Percentiles rank a stretch among this genome's conserved stretches.
phyloP scores from a whole-genome alignment of 2,329 filamentous ascomycete species.

The Alternaria consortialis region DNA sequence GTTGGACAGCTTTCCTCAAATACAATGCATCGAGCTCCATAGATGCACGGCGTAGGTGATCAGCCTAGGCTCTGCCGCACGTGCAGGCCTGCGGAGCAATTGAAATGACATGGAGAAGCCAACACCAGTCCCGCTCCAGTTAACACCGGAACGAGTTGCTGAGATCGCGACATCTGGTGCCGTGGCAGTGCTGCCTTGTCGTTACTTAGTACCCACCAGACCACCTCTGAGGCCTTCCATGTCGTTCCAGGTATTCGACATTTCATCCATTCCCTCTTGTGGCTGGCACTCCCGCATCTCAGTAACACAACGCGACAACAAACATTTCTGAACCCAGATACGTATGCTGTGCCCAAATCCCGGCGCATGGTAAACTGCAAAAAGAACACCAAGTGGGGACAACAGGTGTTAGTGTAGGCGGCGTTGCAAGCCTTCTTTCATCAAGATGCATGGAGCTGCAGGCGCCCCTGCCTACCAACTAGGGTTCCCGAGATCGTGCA shows the following conservation, averaged over 20 bases:
- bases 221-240: constrained; percentile 7
- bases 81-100: constrained; percentile 41
- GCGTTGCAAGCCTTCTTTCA: constrained; percentile 16
- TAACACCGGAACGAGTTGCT: constrained; percentile 36
- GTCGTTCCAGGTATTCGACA: background rate
- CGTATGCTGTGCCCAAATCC: constrained; percentile 5
- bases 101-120: constrained; percentile 26
- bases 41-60: constrained; percentile 20
- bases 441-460: constrained; percentile 2
- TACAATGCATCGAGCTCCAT: constrained; percentile 28
- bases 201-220: constrained; percentile 3
- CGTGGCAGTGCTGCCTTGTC: constrained; percentile 42
- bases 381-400: constrained; percentile 15
- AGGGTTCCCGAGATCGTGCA: background rate
- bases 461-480: constrained; percentile 1
- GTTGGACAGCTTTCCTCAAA: constrained; percentile 31
- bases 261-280: background rate
- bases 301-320: constrained; percentile 2
- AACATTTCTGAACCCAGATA: background rate
- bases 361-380: constrained; percentile 7
- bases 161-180: constrained; percentile 29
- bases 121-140: constrained; percentile 31
- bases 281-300: background rate
- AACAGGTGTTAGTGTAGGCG: constrained; percentile 11
- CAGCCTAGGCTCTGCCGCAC: constrained; percentile 42